phyloP scores from a whole-genome alignment of 1,139 yeast species.

The Scheffersomyces titani region DNA sequence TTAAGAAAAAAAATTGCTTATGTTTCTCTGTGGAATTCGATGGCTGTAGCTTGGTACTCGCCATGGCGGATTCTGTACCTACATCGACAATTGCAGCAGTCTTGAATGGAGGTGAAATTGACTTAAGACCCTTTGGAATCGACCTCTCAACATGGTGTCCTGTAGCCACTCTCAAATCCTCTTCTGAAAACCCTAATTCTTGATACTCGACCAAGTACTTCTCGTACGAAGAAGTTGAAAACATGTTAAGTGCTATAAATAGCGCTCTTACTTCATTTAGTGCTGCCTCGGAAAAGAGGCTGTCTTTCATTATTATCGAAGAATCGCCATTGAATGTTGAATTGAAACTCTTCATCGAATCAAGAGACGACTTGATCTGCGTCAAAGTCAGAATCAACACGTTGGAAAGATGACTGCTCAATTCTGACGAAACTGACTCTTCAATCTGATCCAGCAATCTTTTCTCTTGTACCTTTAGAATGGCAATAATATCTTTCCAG shows the following conservation, averaged over 20 bases:
- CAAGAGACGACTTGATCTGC: conserved; percentile 8
- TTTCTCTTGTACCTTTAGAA: conserved; percentile 30
- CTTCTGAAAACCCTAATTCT: conserved; percentile 8
- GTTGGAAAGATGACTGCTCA: conserved; percentile 7
- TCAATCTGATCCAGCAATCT: conserved; percentile 20
- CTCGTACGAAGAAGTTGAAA: conserved; percentile 8
- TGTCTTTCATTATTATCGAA: conserved; percentile 12
- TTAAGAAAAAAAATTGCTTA: not conserved
- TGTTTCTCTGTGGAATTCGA: not conserved
- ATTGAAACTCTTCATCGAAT: conserved; percentile 3
- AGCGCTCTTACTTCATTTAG: conserved; percentile 25
- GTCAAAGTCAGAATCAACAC: conserved; percentile 10
- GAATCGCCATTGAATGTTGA: conserved; percentile 7
- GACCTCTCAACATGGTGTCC: not conserved
- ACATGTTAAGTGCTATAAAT: conserved; percentile 18
- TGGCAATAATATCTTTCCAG: conserved; percentile 41
- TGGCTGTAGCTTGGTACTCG: not conserved
- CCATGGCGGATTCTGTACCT: not conserved
- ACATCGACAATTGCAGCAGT: not conserved
- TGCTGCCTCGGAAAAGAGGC: conserved; percentile 18
- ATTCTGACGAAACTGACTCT: conserved; percentile 13
- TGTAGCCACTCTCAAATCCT: not conserved
- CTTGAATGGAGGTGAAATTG: not conserved
- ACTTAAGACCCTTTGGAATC: not conserved
- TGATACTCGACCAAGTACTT: conserved; percentile 7